A percentile compares a stretch with the other conserved stretches of the same genome.
These are phyloP conservation scores for Ceratocystis diversiconidia DNA, from an alignment of 2,329 filamentous ascomycete species.

Conservation along the genomic window DNA sequence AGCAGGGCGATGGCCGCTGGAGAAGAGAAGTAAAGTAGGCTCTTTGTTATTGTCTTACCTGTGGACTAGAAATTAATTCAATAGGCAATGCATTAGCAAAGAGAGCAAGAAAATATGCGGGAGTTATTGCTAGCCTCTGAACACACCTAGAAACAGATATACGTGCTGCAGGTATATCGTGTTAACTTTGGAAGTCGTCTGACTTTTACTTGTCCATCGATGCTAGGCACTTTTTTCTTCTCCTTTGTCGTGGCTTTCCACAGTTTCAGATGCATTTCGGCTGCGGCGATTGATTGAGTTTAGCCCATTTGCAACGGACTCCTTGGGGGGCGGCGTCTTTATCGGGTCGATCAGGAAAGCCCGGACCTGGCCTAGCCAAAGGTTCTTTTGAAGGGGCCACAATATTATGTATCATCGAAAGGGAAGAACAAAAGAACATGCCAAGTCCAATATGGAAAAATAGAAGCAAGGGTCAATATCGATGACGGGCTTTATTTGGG, in stretches of 20 bases:
- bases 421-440: conserved; percentile 8
- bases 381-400: conserved; percentile 3
- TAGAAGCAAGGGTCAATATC: conserved; percentile 3
- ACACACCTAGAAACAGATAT: not conserved
- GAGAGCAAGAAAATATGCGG: not conserved
- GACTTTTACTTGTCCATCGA: no score
- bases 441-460: not conserved
- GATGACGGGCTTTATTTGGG: conserved; percentile 6
- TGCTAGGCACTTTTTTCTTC: no score
- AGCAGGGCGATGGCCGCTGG: not conserved
- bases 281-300: not conserved
- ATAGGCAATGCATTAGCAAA: not conserved
- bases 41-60: not conserved
- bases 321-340: not conserved
- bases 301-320: not conserved
- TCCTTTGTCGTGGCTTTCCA: no score
- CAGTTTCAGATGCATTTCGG: no score
- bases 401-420: not conserved
- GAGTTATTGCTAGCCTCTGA: not conserved
- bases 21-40: not conserved
- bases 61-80: not conserved
- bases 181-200: no score
- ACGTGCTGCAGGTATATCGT: no score
- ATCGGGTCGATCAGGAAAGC: conserved; percentile 7
- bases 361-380: conserved; percentile 4